These are phyloP conservation scores for Xerocomus spinulosus DNA, from an alignment of 768 basidiomycete genomes.

Conservation along the genomic window DNA sequence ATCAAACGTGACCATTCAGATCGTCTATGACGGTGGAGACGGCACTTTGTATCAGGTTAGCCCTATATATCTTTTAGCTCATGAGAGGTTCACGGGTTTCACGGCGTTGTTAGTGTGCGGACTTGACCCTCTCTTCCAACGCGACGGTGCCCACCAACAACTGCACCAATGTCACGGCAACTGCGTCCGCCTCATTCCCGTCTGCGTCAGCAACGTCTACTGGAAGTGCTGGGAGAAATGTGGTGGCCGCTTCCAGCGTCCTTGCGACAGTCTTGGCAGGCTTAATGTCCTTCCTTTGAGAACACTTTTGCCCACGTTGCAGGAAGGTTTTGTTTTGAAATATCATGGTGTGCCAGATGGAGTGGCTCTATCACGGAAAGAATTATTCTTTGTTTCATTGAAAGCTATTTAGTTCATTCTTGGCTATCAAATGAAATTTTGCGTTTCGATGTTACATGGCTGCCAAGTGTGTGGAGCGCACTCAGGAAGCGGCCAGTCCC, in stretches of 20 bases:
- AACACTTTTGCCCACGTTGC: not conserved
- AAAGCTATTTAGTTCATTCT: no score
- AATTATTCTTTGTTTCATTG: no score
- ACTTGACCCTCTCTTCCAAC: conserved; percentile 39
- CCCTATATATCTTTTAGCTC: not conserved
- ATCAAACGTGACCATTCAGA: conserved; percentile 64
- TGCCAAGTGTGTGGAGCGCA: no score
- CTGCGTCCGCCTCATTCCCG: conserved; percentile 8
- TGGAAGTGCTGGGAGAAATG: conserved; percentile 12
- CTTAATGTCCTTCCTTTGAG: conserved; percentile 12
- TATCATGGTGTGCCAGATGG: not conserved
- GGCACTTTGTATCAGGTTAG: conserved; percentile 64
- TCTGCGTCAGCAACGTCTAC: conserved; percentile 10
- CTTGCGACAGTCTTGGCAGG: conserved; percentile 8
- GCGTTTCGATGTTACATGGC: no score
- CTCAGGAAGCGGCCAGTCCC: no score
- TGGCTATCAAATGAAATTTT: no score
- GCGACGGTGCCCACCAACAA: conserved; percentile 44
- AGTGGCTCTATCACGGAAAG: no score
- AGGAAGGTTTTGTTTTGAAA: not conserved
- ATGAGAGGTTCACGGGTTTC: not conserved
- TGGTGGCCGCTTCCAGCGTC: conserved; percentile 6
- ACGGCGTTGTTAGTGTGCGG: conserved; percentile 57
- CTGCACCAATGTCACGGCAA: conserved; percentile 34
- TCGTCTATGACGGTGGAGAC: conserved; percentile 61